Conservation (phyloP, 495 filamentous ascomycete species). For the Aspergillus conjunctus region DNA sequence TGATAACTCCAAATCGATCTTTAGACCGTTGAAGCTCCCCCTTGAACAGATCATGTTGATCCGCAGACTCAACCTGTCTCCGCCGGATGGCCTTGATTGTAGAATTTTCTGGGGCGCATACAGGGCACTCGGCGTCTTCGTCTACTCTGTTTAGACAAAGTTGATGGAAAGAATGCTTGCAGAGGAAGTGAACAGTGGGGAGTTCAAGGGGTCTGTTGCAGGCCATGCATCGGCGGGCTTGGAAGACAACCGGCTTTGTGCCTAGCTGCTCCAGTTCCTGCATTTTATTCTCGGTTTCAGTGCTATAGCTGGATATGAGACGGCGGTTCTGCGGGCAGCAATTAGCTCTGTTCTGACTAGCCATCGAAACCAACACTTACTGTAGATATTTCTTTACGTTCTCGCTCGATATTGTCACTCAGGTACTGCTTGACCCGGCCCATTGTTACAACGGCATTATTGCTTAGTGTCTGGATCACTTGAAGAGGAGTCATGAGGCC, state of each 20-base stretch:
- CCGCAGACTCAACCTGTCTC: constrained; percentile 84
- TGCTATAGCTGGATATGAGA: constrained; percentile 80
- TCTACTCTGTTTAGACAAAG: constrained; percentile 71
- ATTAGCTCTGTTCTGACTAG: constrained; percentile 19
- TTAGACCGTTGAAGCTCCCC: constrained; percentile 75
- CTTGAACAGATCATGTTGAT: constrained; percentile 87
- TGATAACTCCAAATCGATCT: constrained; percentile 84
- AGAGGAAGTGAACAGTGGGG: constrained; percentile 91
- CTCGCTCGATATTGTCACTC: constrained; percentile 80
- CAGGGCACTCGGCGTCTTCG: constrained; percentile 77
- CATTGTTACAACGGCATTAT: constrained; percentile 89
- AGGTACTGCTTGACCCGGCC: constrained; percentile 95
- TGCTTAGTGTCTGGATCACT: constrained; percentile 89
- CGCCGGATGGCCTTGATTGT: constrained; percentile 83
- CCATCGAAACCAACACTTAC: constrained; percentile 34
- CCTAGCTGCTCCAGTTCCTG: constrained; percentile 75
- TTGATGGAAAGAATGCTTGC: constrained; percentile 95
- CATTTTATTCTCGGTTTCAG: constrained; percentile 78
- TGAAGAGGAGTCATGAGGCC: constrained; percentile 94
- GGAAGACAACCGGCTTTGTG: constrained; percentile 83
- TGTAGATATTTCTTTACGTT: constrained; percentile 78
- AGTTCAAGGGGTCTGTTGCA: constrained; percentile 77
- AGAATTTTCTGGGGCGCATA: constrained; percentile 78
- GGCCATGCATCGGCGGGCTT: constrained; percentile 79
- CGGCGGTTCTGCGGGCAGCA: constrained; percentile 65